Base-by-base conservation (phyloP, 2,329 filamentous ascomycete species). In the Colletotrichum horii region DNA sequence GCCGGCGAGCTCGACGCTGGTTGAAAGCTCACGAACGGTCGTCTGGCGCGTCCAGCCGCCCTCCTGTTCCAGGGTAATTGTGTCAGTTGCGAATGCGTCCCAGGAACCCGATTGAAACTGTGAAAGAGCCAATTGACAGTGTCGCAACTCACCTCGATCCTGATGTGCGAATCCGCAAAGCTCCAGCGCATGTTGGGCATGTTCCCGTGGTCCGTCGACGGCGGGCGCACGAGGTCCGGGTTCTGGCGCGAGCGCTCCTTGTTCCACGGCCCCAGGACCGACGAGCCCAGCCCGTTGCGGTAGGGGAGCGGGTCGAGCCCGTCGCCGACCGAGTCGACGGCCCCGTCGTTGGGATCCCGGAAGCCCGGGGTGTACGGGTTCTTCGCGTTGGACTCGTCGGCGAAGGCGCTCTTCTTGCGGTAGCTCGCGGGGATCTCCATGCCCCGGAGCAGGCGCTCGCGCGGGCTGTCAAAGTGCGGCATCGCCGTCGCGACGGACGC, bases 11-110 rank as follows among this genome's bases (percentile, higher is more conserved):
- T 95, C 93, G n/a, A 91, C 88, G 78, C 91, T 93, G 9, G 89
- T 89, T 36, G 90, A 88, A 4, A 94, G 87, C 83, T 94, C 92
- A 36, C 91, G 89, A 19, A 92, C 85, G 6, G 93, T 94, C 1
- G 93, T 95, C 83, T 95, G 93, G 28, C 94, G 89, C 2, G 94
- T 94, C 94, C 94, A 96, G 69, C 94, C 93, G 64, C 93, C 93
- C 83, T 95, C 93, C 88, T 95, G 71, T 55, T 56, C 3, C 19
- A 34, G 11, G 6, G 24, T 6, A 6, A 14, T 4, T 2, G 2
- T 6, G 65, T 76, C 38, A 74, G 74, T 66, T 2, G 3, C 8
- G 9, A 1, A 30, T n/a, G 15, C 1, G 6, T 6, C 2, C n/a
- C 19, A 0, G 9, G 11, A 6, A 4, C 19, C 0, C 19, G 12